A percentile compares a stretch with the other conserved stretches of the same genome.
phyloP scores from a whole-genome alignment of 2,329 filamentous ascomycete species.

The Colletotrichum viniferum region DNA sequence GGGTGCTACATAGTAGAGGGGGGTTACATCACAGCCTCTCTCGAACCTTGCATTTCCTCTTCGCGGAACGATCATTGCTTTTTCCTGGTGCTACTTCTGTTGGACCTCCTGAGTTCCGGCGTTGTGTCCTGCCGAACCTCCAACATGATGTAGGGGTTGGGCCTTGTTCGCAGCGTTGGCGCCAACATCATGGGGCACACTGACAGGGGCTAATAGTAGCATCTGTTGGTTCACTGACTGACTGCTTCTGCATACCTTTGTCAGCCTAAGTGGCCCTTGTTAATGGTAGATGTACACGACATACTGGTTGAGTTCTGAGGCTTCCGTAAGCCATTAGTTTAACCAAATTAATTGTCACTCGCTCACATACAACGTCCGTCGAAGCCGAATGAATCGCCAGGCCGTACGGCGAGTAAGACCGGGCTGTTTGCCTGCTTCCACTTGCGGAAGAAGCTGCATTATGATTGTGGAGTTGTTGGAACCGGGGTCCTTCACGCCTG shows the following conservation, averaged over 20 bases:
- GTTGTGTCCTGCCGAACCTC: not conserved
- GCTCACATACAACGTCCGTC: not conserved
- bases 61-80: not conserved
- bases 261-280: not conserved
- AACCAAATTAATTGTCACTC: not conserved
- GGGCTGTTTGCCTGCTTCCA: not conserved
- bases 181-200: not conserved
- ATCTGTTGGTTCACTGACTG: not conserved
- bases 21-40: not conserved
- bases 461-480: not conserved
- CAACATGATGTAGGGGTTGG: not conserved
- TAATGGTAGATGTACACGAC: not conserved
- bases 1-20: not conserved
- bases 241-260: not conserved
- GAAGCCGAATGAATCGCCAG: not conserved
- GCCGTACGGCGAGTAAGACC: not conserved
- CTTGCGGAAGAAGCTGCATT: not conserved
- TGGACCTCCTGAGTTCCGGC: not conserved
- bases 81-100: not conserved
- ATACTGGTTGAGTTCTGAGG: not conserved
- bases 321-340: not conserved
- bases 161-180: not conserved
- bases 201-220: not conserved
- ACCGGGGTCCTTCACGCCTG: not conserved
- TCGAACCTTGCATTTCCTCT: not conserved